These are phyloP conservation scores for Lactarius evosmus DNA, from an alignment of 768 basidiomycete genomes.

Conservation along the genomic window DNA sequence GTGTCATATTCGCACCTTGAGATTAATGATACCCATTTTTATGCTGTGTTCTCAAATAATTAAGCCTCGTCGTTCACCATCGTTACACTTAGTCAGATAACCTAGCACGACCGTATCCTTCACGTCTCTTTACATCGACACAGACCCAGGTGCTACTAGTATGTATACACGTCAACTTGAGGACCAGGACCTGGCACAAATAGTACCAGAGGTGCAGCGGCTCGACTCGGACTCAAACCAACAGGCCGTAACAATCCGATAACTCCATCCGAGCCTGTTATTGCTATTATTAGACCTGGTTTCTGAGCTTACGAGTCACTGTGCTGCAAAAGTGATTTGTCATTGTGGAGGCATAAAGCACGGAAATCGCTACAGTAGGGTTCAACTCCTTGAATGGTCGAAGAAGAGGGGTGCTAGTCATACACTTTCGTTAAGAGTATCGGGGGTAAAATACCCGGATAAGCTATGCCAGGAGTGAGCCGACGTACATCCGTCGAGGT, in stretches of 20 bases:
- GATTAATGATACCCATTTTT: slow-evolving; percentile 16
- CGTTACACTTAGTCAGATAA: too few species aligned
- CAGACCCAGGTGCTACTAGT: too few species aligned
- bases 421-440: slow-evolving; percentile 7
- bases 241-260: too few species aligned
- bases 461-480: slow-evolving; percentile 9
- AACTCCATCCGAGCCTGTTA: too few species aligned
- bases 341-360: neutral
- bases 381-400: slow-evolving; percentile 3
- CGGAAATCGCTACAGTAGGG: neutral
- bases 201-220: too few species aligned
- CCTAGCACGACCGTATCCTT: neutral
- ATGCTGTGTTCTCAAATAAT: neutral
- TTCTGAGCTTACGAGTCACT: neutral
- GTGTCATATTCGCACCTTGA: neutral
- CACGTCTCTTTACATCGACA: neutral
- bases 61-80: too few species aligned
- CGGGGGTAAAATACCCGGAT: slow-evolving; percentile 8
- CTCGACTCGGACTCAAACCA: too few species aligned
- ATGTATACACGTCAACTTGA: too few species aligned
- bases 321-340: neutral
- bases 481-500: slow-evolving; percentile 8
- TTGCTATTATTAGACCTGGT: too few species aligned
- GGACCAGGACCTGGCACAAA: too few species aligned
- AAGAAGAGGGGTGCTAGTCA: neutral